Base-by-base conservation (phyloP, 2,329 filamentous ascomycete species). In the Hypoxylon sp. region DNA sequence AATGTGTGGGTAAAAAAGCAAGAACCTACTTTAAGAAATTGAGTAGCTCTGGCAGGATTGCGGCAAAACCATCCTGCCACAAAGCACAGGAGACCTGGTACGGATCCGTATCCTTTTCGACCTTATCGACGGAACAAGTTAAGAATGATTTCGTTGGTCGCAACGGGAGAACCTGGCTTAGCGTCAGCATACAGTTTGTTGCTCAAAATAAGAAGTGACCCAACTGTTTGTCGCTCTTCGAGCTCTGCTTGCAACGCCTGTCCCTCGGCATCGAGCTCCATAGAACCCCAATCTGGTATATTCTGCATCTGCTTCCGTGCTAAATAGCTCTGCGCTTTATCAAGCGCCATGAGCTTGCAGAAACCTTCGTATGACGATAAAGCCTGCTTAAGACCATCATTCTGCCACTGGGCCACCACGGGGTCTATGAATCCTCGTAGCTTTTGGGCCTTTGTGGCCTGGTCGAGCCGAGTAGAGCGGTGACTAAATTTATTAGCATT, bases 131-230 rank as follows among this genome's bases (percentile, higher is more conserved):
- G 0, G 95, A 97, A 52, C 94, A 95, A 1, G 91, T 92, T n/a
- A 99, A 82, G 76, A 98, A 92, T 0, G 93, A 93, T 77, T 98
- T 98, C 1, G 95, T 98, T 5, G 92, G 87, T 62, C 95, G 89
- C 45, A 99, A 81, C 3, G 96, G 96, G 13, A 98, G 81, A 65
- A 86, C 85, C 85, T 91, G 51, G 5, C 46, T 5, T 25, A 55
- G 10, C 2, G 36, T 70, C 19, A 70, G 68, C 23, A 55, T 53
- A 3, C 9, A 53, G 52, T 17, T 43, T 13, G 21, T 14, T 45
- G 25, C 23, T 53, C 13, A 7, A 14, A 38, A 25, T 50, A 55
- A 28, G 28, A 50, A 36, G 73, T 59, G 2, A 14, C n/a, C 81
- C 68, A 79, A 88, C 89, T 79, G 91, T 89, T 55, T 93, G 89